Evolutionary conservation across 2,329 filamentous ascomycete species (phyloP).

Genomic region (Pseudopyrenochaeta lycopersici): DNA sequence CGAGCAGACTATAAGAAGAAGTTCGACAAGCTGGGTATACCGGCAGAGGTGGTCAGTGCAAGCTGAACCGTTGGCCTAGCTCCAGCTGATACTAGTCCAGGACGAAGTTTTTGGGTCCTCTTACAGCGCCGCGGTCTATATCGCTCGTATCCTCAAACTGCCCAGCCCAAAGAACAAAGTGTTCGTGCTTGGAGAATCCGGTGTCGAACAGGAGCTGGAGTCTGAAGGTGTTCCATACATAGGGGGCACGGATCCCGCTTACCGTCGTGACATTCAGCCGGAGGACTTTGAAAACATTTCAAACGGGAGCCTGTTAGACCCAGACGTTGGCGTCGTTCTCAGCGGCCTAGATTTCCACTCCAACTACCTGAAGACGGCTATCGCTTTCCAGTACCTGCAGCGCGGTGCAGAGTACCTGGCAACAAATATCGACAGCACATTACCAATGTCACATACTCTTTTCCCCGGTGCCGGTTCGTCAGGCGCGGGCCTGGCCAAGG

Average conservation of each 20-base stretch:
- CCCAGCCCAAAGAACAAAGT: constrained; percentile 86
- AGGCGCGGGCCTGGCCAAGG: constrained; percentile 76
- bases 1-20: constrained; percentile 93
- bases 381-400: constrained; percentile 85
- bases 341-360: constrained; percentile 92
- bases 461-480: constrained; percentile 93
- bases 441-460: constrained; percentile 81
- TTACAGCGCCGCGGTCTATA: constrained; percentile 96
- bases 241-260: constrained; percentile 83
- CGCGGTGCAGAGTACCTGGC: constrained; percentile 87
- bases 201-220: constrained; percentile 87
- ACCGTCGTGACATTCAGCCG: constrained; percentile 79
- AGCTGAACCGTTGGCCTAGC: background rate
- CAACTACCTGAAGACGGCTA: constrained; percentile 90
- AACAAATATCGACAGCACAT: constrained; percentile 90
- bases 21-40: constrained; percentile 81
- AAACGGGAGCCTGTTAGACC: constrained; percentile 77
- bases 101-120: constrained; percentile 97
- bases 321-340: constrained; percentile 88
- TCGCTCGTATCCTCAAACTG: constrained; percentile 87
- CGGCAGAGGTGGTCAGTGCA: constrained; percentile 67
- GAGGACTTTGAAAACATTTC: constrained; percentile 84
- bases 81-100: constrained; percentile 43
- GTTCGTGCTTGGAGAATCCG: constrained; percentile 89
- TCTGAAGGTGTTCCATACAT: constrained; percentile 81